Evolutionary conservation across 169 alveolate genomes (phyloP), one percentile per base, ranked within the genome.

Genomic region (Cryptosporidium viatorum): DNA sequence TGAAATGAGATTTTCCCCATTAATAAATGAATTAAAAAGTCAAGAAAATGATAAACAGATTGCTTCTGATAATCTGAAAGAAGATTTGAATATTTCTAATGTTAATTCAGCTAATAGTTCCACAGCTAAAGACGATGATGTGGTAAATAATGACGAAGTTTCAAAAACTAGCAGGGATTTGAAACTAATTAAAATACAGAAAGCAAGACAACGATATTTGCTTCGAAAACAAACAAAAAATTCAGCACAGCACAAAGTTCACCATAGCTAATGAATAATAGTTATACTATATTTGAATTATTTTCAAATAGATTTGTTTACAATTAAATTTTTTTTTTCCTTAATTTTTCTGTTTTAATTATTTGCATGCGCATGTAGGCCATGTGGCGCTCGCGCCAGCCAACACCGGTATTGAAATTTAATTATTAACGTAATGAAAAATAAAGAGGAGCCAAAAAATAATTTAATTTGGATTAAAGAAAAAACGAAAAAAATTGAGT

Each of bases 191-290:
- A 80, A 62, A 59, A 80, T 80, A 41, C 69, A 60, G 35, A 41
- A 23, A 23, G 89, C 89, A 26, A 80, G 80, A 59, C 52, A 80
- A 37, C 41, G 89, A 41, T 80, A 80, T 62, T 41, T 80, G 26
- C 33, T 43, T 31, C 37, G 89, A 65, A 80, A 80, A 26, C 74
- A 45, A 48, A 16, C 43, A 12, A 45, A 68, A 9, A n/a, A 45
- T 1, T 23, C 43, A 10, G 3, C 50, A 21, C 16, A 4, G 39
- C 3, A 69, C 21, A 12, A 37, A 16, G 8, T 8, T 26, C 37
- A 26, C 0, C 14, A 6, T 55, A 26, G 18, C 18, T 0, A 8
- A n/a, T 55, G n/a, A 55, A 26, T 12, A 55, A 26, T n/a, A 18
- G 4, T 9, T 26, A 55, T 23, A 23, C 29, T 55, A 23, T 3